phyloP scores from a whole-genome alignment of 495 filamentous ascomycete genomes.

The Aspergillus kassunensis region DNA sequence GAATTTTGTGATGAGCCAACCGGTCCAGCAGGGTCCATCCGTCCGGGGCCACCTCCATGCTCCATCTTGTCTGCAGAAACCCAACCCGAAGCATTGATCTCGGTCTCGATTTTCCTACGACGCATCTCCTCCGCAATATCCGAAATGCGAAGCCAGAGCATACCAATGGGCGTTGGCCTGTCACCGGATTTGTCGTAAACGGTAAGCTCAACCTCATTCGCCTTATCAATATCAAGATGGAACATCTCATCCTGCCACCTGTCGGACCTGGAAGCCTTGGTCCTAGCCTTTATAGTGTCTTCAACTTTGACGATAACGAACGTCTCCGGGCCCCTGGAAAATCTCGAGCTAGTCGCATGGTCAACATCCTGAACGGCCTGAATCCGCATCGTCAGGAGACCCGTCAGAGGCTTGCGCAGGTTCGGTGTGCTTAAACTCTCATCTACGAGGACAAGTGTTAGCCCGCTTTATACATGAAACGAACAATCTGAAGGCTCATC shows the following conservation, averaged over 20 bases:
- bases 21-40: constrained; percentile 41
- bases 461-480: too few species aligned
- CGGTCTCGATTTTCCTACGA: constrained; percentile 93
- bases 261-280: constrained; percentile 81
- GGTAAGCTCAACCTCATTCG: constrained; percentile 95
- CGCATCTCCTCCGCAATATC: constrained; percentile 98
- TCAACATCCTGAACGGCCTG: constrained; percentile 91
- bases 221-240: constrained; percentile 90
- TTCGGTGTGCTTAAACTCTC: constrained; percentile 95
- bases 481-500: background rate
- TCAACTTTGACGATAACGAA: constrained; percentile 96
- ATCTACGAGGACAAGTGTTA: constrained; percentile 51
- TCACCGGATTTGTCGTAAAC: constrained; percentile 93
- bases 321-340: constrained; percentile 87
- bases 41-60: constrained; percentile 41
- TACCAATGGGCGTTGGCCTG: constrained; percentile 84
- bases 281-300: constrained; percentile 82
- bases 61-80: constrained; percentile 93
- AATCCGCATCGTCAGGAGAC: constrained; percentile 80
- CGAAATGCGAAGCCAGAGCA: constrained; percentile 94
- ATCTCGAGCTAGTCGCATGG: constrained; percentile 81
- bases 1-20: constrained; percentile 30
- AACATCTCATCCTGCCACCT: constrained; percentile 89
- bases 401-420: constrained; percentile 87
- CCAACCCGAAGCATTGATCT: constrained; percentile 88